Base-by-base conservation (phyloP, 495 filamentous ascomycete genomes). In the Aspergillus haitiensis region DNA sequence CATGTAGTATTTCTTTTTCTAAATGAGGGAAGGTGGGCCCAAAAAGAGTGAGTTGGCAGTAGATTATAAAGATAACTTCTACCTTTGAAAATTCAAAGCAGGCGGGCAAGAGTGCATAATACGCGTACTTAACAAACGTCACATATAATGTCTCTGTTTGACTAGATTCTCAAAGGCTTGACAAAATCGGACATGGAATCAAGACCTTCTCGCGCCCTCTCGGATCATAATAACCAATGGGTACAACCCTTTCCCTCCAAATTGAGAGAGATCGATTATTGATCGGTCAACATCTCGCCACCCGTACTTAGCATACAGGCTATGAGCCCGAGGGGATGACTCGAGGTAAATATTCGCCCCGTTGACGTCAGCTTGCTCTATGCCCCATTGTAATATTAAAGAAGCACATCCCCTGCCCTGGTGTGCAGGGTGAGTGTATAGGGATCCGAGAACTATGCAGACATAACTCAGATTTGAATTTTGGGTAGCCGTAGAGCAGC, bases 371-470 rank as follows among this genome's bases (percentile, higher is more conserved):
- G 48, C 48, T 5, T 51, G 48, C 15, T 34, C 21, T 6, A 51
- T 51, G 21, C 32, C 48, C 48, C 48, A 51, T 13, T 51, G 21
- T 32, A 51, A 51, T 32, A 51, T 34, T 34, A 11, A 21, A 51
- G 21, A 51, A 15, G 48, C 48, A 32, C 32, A 51, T 10, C 48
- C 48, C 32, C 48, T 7, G 10, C 48, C 48, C 31, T 51, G 27
- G 15, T 51, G 18, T 11, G 12, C 10, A 33, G 48, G 48, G 13
- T 51, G 48, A 12, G 48, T 51, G 11, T 51, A 51, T 15, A 51
- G 21, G 13, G 32, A 32, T 34, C 48, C 32, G 32, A 51, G 48
- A 34, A 51, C 48, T 51, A 34, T 33, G 18, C 12, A 51, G 5
- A 5, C 7, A 31, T 12, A 48, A 21, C 10, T 33, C 13, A 33